Evolutionary conservation across 257 asterid species (phyloP).

Genomic region (Capsicum pubescens): DNA sequence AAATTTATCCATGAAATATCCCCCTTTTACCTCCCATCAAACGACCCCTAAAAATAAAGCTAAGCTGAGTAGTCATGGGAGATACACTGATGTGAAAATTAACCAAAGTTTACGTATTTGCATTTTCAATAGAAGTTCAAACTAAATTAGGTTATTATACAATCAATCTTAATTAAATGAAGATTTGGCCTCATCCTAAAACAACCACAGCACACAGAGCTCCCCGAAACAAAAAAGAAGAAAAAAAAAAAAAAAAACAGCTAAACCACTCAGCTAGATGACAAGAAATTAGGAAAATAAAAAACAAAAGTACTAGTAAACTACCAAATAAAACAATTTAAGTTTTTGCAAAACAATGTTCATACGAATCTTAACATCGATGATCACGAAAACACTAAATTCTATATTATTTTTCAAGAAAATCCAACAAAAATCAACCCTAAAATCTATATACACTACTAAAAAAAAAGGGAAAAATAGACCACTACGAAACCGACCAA

Average conservation of each 20-base stretch:
- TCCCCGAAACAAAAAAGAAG: too few species aligned
- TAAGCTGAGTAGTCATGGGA: too few species aligned
- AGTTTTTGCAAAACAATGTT: not conserved
- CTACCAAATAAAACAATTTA: not conserved
- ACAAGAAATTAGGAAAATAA: not conserved
- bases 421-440: not conserved
- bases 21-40: too few species aligned
- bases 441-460: not conserved
- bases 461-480: too few species aligned
- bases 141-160: not conserved
- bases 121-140: too few species aligned
- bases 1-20: too few species aligned
- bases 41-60: too few species aligned
- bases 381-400: not conserved
- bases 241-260: not conserved
- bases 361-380: not conserved
- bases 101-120: too few species aligned
- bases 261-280: not conserved
- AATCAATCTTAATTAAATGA: not conserved
- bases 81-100: too few species aligned
- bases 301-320: not conserved
- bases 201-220: too few species aligned
- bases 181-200: not conserved
- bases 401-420: not conserved
- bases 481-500: too few species aligned